Evolutionary conservation across 768 basidiomycete species (phyloP).

Genomic region (Coprinellus aureogranulatus): DNA sequence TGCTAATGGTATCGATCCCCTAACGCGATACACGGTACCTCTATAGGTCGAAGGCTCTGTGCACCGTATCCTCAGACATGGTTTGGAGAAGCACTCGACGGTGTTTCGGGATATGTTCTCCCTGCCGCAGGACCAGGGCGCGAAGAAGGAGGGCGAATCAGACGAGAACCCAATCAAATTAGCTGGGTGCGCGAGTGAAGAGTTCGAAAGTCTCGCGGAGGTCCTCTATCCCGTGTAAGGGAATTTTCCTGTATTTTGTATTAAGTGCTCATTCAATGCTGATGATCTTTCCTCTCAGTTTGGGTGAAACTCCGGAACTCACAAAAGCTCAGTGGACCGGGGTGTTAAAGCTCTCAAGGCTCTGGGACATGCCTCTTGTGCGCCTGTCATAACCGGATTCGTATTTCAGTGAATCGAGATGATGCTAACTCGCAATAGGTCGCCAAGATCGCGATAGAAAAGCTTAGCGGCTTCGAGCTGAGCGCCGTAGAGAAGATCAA

Average conservation of each 20-base stretch:
- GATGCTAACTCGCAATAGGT: background rate
- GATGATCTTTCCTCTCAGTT: background rate
- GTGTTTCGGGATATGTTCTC: background rate
- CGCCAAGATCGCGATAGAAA: background rate
- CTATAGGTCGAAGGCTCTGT: background rate
- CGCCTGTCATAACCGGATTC: background rate
- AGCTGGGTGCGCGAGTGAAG: background rate
- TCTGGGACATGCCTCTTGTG: background rate
- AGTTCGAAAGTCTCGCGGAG: background rate
- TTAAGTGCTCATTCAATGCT: too few relatives aligned
- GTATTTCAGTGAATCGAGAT: too few relatives aligned
- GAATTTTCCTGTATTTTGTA: too few relatives aligned
- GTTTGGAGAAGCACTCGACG: background rate
- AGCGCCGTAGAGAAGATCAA: background rate
- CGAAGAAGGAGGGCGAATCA: background rate
- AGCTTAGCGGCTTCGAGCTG: background rate
- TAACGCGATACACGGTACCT: too few relatives aligned
- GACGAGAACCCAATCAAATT: constrained; percentile 2
- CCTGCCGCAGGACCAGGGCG: background rate
- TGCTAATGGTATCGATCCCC: too few relatives aligned
- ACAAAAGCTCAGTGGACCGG: background rate
- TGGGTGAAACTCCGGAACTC: background rate
- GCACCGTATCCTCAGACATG: background rate
- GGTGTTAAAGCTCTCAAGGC: background rate
- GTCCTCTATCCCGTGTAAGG: background rate